Conservation (phyloP, 257 asterid species). For the Rehmannia glutinosa region DNA sequence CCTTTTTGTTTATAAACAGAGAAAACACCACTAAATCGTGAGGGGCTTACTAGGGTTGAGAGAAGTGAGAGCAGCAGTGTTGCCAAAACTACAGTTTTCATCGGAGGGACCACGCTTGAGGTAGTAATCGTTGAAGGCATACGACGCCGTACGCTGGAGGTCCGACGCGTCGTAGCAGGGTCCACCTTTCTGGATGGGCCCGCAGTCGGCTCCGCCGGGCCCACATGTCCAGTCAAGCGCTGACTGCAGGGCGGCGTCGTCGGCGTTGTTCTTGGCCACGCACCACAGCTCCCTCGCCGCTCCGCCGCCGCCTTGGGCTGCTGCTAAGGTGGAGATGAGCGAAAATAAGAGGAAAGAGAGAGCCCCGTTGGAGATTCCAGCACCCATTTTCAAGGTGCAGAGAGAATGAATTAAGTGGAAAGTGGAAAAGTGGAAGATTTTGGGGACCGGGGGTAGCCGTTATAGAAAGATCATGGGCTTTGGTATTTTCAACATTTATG, state of each 20-base stretch:
- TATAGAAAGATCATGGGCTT: neutral
- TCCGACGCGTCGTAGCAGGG: conserved; percentile 80
- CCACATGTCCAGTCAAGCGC: conserved; percentile 92
- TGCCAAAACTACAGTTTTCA: conserved; percentile 56
- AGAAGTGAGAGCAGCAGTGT: conserved; percentile 71
- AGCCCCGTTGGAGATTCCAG: conserved; percentile 19
- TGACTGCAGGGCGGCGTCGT: conserved; percentile 62
- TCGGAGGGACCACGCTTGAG: conserved; percentile 44
- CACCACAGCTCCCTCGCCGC: conserved; percentile 70
- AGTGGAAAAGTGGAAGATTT: neutral
- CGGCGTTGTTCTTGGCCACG: conserved; percentile 92
- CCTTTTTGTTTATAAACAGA: neutral
- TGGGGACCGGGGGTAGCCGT: conserved; percentile 8
- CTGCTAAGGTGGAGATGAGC: conserved; percentile 18
- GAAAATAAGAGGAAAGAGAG: conserved; percentile 6
- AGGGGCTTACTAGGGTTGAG: conserved; percentile 70
- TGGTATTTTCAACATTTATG: too few species aligned
- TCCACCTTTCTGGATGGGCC: conserved; percentile 69
- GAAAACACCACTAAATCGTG: neutral
- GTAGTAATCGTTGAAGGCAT: conserved; percentile 74
- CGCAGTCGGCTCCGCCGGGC: conserved; percentile 72
- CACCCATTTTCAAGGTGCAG: conserved; percentile 17
- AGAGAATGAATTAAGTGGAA: neutral
- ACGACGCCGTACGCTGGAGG: conserved; percentile 70
- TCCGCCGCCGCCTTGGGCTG: conserved; percentile 42